Evolutionary conservation across 2,329 filamentous ascomycete genomes (phyloP), one percentile per base, ranked within the genome.

Genomic region (Annulohypoxylon truncatum): DNA sequence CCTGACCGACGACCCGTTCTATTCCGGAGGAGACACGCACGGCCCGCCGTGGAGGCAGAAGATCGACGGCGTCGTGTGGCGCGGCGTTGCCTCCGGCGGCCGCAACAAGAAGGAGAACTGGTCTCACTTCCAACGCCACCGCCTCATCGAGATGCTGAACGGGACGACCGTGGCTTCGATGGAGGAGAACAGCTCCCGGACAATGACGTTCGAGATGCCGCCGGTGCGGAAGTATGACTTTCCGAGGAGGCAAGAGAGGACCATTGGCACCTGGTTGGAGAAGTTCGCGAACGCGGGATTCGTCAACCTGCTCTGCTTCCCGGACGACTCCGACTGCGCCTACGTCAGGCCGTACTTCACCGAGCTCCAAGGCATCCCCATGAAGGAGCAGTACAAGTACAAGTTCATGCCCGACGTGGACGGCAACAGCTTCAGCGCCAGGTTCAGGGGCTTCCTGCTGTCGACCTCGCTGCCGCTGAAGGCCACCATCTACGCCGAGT

Each of bases 61-160:
- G 77, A 78, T 78, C 26, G 81, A 85, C 57, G 80, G 78, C 2
- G 77, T 89, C 47, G 79, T 90, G 33, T 92, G 89, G 89, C 87
- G 89, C 35, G 89, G 89, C 47, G 85, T 87, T 1, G 88, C 86
- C 2, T 89, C 88, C 6, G 89, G 89, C 2, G 89, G 88, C 1
- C 80, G 82, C 26, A 77, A 82, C 47, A 79, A 78, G 60, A 72
- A 73, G n/a, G 75, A 87, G 46, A 90, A 85, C 65, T 93, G 90
- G 90, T 82, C 82, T 31, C 85, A 87, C 33, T 91, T 92, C 71
- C 90, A 92, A 66, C 87, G 90, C n/a, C 90, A 91, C 71, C 88
- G 90, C 3, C 87, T 92, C 62, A 80, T 92, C 24, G 82, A 88
- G 63, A 90, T 92, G 88, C 79, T 90, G 50, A 92, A 93, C 71